Percentiles rank a stretch among this genome's conserved stretches.
Evolutionary conservation across 768 basidiomycete genomes (phyloP).

Genomic region (Russula abietina): DNA sequence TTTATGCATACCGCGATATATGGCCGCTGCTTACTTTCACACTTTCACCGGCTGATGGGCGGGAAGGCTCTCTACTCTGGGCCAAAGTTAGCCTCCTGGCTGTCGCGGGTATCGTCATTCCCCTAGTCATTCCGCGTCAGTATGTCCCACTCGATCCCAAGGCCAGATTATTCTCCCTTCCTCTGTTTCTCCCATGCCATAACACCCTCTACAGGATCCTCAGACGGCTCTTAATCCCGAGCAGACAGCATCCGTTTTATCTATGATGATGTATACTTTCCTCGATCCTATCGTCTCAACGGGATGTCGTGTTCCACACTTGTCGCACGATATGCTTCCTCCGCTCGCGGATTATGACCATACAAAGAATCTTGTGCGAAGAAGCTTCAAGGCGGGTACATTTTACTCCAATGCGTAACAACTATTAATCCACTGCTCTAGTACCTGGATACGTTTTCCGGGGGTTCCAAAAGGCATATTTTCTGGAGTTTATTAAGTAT

Average conservation of each 20-base stretch:
- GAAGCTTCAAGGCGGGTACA: conserved; percentile 32
- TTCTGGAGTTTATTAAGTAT: conserved; percentile 28
- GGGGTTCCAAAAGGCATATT: conserved; percentile 22
- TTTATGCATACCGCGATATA: conserved; percentile 54
- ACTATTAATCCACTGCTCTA: conserved; percentile 10
- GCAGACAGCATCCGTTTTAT: conserved; percentile 31
- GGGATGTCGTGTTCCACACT: conserved; percentile 40
- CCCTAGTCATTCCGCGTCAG: conserved; percentile 48
- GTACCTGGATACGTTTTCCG: conserved; percentile 30
- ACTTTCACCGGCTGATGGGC: conserved; percentile 43
- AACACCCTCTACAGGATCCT: conserved; percentile 26
- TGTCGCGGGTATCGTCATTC: conserved; percentile 43
- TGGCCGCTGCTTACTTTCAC: conserved; percentile 54
- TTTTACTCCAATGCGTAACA: background rate
- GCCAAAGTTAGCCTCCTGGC: conserved; percentile 43
- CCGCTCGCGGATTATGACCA: conserved; percentile 45
- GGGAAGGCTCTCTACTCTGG: conserved; percentile 49
- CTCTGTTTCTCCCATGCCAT: background rate
- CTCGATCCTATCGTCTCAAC: conserved; percentile 46
- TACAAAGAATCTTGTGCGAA: conserved; percentile 33
- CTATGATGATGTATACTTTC: conserved; percentile 43
- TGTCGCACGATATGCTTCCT: conserved; percentile 41
- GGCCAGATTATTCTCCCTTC: conserved; percentile 29
- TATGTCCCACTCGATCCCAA: conserved; percentile 55
- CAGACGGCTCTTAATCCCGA: conserved; percentile 28